phyloP scores from a whole-genome alignment of 352 stramenopile genomes.

The Pseudoperonospora humuli region DNA sequence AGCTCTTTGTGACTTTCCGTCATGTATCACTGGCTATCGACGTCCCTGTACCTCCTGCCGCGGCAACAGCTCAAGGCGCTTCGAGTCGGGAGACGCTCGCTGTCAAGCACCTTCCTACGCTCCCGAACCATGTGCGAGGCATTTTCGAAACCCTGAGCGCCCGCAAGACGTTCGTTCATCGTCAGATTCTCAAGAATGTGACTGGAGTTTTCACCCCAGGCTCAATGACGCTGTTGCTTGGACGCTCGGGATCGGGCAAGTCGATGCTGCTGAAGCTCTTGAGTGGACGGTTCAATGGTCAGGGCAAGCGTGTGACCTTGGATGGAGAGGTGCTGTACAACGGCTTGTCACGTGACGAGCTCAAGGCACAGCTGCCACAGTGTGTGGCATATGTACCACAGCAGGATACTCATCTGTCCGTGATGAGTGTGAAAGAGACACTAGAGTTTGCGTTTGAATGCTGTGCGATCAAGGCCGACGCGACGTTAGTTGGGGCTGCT shows the following conservation, averaged over 20 bases:
- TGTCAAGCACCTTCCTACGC: conserved; percentile 40
- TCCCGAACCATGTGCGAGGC: conserved; percentile 40
- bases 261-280: conserved; percentile 42
- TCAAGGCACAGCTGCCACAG: conserved; percentile 30
- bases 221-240: conserved; percentile 45
- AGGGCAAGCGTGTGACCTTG: conserved; percentile 12
- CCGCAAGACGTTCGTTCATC: conserved; percentile 33
- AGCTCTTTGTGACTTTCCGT: conserved; percentile 29
- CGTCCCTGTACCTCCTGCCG: conserved; percentile 14
- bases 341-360: conserved; percentile 19
- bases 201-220: conserved; percentile 32
- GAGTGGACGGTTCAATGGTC: conserved; percentile 22
- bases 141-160: conserved; percentile 26
- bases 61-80: conserved; percentile 16
- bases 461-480: conserved; percentile 28
- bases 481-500: conserved; percentile 8
- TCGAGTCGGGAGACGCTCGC: conserved; percentile 21
- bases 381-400: conserved; percentile 40
- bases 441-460: conserved; percentile 89
- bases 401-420: conserved; percentile 73
- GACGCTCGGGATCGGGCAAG: conserved; percentile 40
- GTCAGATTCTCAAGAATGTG: conserved; percentile 38
- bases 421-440: conserved; percentile 90
- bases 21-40: conserved; percentile 30
- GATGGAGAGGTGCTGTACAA: conserved; percentile 41